Base-by-base conservation (phyloP, 1,139 yeast genomes). In the Hyphopichia fennica region DNA sequence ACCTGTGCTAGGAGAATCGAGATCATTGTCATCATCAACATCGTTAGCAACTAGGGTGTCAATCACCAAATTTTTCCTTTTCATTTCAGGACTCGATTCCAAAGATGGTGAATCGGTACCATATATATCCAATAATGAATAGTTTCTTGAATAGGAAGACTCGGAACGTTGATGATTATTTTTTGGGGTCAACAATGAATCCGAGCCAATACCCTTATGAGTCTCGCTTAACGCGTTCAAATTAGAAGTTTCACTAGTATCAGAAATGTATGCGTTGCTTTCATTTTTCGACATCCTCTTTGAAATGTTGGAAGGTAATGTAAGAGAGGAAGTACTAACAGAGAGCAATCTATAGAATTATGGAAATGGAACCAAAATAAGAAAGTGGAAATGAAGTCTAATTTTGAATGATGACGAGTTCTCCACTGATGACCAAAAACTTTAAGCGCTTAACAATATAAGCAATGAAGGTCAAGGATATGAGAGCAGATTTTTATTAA, bases 111-210 rank as follows among this genome's bases (percentile, higher is more conserved):
- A 53, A 3, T 57, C 62, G 11, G 45, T 48, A 3, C 51, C 62
- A 36, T 64, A 64, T 43, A 62, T 58, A 32, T 62, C 63, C 13
- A 64, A 47, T 20, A 64, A 43, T 3, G 69, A 64, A 41, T 65
- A 69, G 50, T 62, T 69, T 36, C 63, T 54, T n/a, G 75, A 69
- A 45, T 63, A 60, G 2, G 60, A 53, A 10, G 72, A 66, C 2
- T 60, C 67, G 15, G 58, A 47, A 8, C 74, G 52, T 40, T 54
- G 62, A 41, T 61, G 66, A 14, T 22, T 22, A 11, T 47, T 43
- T 35, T 48, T 45, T 23, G 56, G 54, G 15, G 56, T 51, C 20
- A 13, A 11, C 27, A 16, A 15, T 8, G 31, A 25, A 25, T 25
- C 28, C 8, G 28, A 10, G 4, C n/a, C n/a, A n/a, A n/a, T n/a